Evolutionary conservation across 768 basidiomycete genomes (phyloP), one percentile per base, ranked within the genome.

Genomic region (Lanmaoa pseudosensibilis): DNA sequence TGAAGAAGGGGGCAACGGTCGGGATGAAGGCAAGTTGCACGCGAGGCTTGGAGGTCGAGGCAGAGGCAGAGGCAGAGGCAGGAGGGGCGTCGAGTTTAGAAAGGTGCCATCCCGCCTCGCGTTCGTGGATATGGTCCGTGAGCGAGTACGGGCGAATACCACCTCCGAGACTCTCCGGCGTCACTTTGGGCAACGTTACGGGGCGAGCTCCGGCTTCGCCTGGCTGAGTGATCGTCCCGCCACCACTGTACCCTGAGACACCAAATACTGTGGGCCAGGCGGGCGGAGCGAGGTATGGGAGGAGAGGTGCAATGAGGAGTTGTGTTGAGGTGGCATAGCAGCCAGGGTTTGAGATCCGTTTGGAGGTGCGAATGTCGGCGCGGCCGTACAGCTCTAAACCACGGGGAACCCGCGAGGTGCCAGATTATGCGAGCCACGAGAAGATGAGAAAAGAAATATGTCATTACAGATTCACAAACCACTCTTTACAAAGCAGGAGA

Each of bases 71-170:
- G 18, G 6, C 11, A 6, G 36, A 12, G 8, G 33, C 8, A 5
- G 61, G 16, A 0, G 19, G 11, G 5, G 73, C 61, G 39, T 87
- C 74, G 36, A 92, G 81, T 4, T 71, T 73, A 9, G 89, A 84
- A 49, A 99, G 85, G 72, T 97, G 97, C 62, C 77, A 77, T 3
- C 87, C 86, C 0, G 95, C 92, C 74, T 99, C 97, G 44, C 97
- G 90, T 73, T 99, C 97, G 78, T 99, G 97, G 67, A 99, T 97
- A 75, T 99, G 97, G 72, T 95, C 94, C 15, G 97, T 99, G 46
- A 99, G 76, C 1, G 92, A 67, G 74, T 99, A 99, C 8, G 95
- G 88, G 51, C 85, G 82, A 46, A 98, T 74, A 3, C 87, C 90
- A 13, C 88, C 87, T 2, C 74, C 77, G 15, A 99, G 84, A 58